Evolutionary conservation across 352 stramenopile genomes (phyloP), one percentile per base, ranked within the genome.

Genomic region (Poterioochromonas sp.): DNA sequence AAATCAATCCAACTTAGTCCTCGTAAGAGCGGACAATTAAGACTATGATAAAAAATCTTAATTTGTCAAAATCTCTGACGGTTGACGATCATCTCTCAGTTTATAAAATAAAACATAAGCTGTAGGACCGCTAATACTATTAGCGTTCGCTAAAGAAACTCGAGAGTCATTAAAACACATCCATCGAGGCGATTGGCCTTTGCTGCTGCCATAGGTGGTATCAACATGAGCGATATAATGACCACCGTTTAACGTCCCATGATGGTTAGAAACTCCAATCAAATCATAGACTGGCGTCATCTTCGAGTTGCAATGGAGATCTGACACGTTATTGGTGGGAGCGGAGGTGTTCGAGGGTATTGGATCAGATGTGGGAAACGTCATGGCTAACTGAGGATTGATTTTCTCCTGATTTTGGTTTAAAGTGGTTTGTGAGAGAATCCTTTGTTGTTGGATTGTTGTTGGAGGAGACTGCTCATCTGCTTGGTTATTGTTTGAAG

Each of bases 81-180:
- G 15, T 58, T 58, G 15, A 58, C 47, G 15, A 26, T 58, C 47
- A 58, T 74, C 74, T 5, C 53, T 15, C 22, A 88, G 88, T 74
- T 92, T 90, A 85, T 94, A 96, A 71, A 95, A 96, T 32, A 96
- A 84, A 20, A 95, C 89, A 82, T 96, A 96, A 8, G 90, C 89
- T 2, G 88, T 87, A 77, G 91, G 87, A n/a, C 88, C 89, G 39
- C 90, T 81, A 0, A 94, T 87, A 29, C 49, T 53, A 11, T 60
- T 37, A 29, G 73, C 47, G n/a, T 49, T 43, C 15, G 69, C 68
- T 0, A n/a, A 0, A 5, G 44, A 51, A 22, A 82, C 73, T 54
- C 60, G 40, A 22, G 70, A 39, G 39, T 83, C 80, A 47, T 83
- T 82, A 58, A 81, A 83, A 49, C 34, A 88, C 76, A 93, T 93